phyloP scores from a whole-genome alignment of 2,329 filamentous ascomycete genomes.

The Salinomyces thailandicus region DNA sequence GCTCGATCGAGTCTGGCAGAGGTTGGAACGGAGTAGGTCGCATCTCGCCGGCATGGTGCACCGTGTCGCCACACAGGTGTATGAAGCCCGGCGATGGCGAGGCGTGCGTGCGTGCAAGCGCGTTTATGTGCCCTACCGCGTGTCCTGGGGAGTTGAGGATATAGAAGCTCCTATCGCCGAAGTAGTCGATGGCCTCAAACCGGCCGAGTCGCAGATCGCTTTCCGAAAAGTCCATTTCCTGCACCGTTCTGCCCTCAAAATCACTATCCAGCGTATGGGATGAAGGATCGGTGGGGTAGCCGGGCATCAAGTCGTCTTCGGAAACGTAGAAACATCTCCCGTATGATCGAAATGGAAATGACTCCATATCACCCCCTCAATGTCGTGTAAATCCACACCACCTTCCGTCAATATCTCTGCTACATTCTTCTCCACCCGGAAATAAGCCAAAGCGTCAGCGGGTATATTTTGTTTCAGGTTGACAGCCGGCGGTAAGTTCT shows the following conservation, averaged over 20 bases:
- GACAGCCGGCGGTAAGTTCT: too few relatives aligned
- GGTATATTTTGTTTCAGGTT: too few relatives aligned
- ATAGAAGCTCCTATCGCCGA: conserved; percentile 44
- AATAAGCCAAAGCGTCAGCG: too few relatives aligned
- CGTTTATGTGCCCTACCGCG: conserved; percentile 37
- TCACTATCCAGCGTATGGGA: background rate
- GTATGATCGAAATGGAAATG: too few relatives aligned
- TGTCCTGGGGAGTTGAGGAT: conserved; percentile 42
- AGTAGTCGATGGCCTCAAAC: conserved; percentile 39
- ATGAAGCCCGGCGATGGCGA: too few relatives aligned
- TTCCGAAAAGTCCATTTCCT: background rate
- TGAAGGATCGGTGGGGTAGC: background rate
- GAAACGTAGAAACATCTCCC: too few relatives aligned
- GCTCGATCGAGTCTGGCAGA: conserved; percentile 19
- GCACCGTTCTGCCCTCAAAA: background rate
- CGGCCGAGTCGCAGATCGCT: conserved; percentile 2
- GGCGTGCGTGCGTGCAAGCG: conserved; percentile 38
- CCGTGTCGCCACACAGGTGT: too few relatives aligned
- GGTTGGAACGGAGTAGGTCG: conserved; percentile 30
- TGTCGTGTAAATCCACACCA: too few relatives aligned
- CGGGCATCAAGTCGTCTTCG: too few relatives aligned
- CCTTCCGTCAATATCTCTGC: too few relatives aligned
- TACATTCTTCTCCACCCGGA: too few relatives aligned
- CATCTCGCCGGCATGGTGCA: conserved; percentile 15
- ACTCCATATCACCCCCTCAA: too few relatives aligned